Base-by-base conservation (phyloP, 768 basidiomycete genomes). In the Hebeloma cylindrosporum region DNA sequence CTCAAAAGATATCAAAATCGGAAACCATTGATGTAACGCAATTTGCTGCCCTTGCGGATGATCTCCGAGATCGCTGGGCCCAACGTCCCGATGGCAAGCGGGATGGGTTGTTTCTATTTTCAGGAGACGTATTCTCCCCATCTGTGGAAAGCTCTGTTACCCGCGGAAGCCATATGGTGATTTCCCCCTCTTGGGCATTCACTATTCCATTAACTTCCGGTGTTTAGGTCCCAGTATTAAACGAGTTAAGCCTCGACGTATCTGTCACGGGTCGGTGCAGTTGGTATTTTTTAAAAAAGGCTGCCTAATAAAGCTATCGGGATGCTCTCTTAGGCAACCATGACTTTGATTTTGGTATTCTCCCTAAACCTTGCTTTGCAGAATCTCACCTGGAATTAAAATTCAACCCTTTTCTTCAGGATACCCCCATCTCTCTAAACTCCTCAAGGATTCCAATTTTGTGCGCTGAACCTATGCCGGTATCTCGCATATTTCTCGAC, bases 121-220 rank as follows among this genome's bases (percentile, higher is more conserved):
- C 89, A 26, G 93, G 93, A 6, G 93, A 95, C 62, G 71, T 91
- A 8, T 94, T 94, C 62, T 83, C 86, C 17, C 93, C 92, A 0
- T 89, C 86, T 1, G 75, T 89, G 1, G 93, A 94, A 66, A 88
- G 85, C 51, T 83, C 87, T 4, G 83, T 95, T 26, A 93, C 92
- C 4, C 73, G 92, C 61, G 92, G 92, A 35, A 88, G 85, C 56
- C 91, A 93, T 78, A 90, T 93, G 90, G 91, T 89, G 53, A 27
- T 21, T 25, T 14, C 17, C 31, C 40, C 37, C 7, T 13, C 27
- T 22, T 17, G 20, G 13, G 2, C 18, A 9, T 10, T 13, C n/a
- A 3, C 30, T 22, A 11, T 38, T 20, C 30, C 25, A 32, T 33
- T 17, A 21, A n/a, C 14, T 30, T 10, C 23, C 5, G 8, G 32